Percentiles rank a stretch among this genome's conserved stretches.
These are phyloP conservation scores for Leccinum disarticulatum DNA, from an alignment of 768 basidiomycete genomes.

Conservation along the genomic window DNA sequence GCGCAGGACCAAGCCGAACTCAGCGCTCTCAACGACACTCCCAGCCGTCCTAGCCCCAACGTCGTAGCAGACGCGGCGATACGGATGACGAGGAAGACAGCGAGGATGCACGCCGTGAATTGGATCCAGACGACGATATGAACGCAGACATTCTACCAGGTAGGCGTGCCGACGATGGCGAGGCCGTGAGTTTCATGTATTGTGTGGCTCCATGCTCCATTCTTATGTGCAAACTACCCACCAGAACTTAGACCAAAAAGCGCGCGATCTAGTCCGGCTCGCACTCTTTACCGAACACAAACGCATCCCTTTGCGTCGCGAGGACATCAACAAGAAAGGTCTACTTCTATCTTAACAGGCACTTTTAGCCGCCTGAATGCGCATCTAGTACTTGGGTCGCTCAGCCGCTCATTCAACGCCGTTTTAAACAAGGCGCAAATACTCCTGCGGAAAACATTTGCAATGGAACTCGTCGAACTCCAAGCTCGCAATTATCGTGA, in stretches of 20 bases:
- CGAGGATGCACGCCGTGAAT: slow-evolving; percentile 29
- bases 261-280: slow-evolving; percentile 71
- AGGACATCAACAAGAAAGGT: slow-evolving; percentile 89
- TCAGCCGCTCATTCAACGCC: slow-evolving; percentile 58
- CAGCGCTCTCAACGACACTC: slow-evolving; percentile 41
- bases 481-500: slow-evolving; percentile 45
- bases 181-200: slow-evolving; percentile 15
- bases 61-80: slow-evolving; percentile 17
- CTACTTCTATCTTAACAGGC: not conserved
- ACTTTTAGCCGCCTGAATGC: not conserved
- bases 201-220: not conserved
- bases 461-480: slow-evolving; percentile 84
- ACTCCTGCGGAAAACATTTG: slow-evolving; percentile 64
- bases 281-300: slow-evolving; percentile 81
- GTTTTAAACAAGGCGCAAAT: slow-evolving; percentile 66
- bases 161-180: slow-evolving; percentile 20
- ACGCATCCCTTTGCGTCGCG: slow-evolving; percentile 63
- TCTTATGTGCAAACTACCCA: not conserved
- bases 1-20: slow-evolving; percentile 33
- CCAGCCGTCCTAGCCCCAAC: slow-evolving; percentile 38
- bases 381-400: slow-evolving; percentile 44
- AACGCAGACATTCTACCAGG: slow-evolving; percentile 36
- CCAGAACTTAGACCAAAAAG: slow-evolving; percentile 68
- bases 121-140: slow-evolving; percentile 24
- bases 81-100: slow-evolving; percentile 38